Base-by-base conservation (phyloP, 306 rosid species). In the Fagus sylvatica region DNA sequence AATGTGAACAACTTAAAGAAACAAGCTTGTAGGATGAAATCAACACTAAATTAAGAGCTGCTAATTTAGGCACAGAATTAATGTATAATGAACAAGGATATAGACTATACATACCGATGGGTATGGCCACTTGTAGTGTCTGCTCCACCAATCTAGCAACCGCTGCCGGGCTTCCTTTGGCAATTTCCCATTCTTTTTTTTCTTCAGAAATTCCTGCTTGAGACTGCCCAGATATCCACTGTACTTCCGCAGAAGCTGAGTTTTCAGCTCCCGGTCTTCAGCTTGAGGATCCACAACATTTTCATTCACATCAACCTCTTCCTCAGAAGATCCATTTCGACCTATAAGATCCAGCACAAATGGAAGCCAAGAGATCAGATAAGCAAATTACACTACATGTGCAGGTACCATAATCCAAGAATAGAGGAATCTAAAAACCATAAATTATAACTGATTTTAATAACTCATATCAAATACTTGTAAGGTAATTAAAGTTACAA, bases 121-220 rank as follows among this genome's bases (percentile, higher is more conserved):
- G 55, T 86, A 83, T 57, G 87, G 90, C 87, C 87, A 80, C 67
- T 78, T 84, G 77, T 79, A 83, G 74, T 84, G 89, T 76, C 72
- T 67, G 72, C 71, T 79, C 79, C 92, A 81, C 81, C 83, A 87
- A 49, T 87, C 89, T 4, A 82, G 85, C 84, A 81, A 71, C 81
- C 67, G 88, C 10, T 77, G 84, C n/a, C 89, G 80, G 54, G 91
- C 91, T 80, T 85, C 87, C 73, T 87, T 80, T 0, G 91, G 91
- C 74, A 87, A 61, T 74, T 87, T 87, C 15, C 85, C 88, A 0
- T 74, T 87, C 84, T 87, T 87, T 62, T 87, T 87, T 85, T 84
- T 87, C 82, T 82, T 82, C 33, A 80, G 43, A 43, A 87, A 82
- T 41, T 87, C 88, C 80, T 82, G 88, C 82, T 83, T 82, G n/a